Percentiles rank a stretch among this genome's conserved stretches.
Conservation (phyloP, 2,329 filamentous ascomycete genomes). For the Hymenotorrendiella dingleyae region DNA sequence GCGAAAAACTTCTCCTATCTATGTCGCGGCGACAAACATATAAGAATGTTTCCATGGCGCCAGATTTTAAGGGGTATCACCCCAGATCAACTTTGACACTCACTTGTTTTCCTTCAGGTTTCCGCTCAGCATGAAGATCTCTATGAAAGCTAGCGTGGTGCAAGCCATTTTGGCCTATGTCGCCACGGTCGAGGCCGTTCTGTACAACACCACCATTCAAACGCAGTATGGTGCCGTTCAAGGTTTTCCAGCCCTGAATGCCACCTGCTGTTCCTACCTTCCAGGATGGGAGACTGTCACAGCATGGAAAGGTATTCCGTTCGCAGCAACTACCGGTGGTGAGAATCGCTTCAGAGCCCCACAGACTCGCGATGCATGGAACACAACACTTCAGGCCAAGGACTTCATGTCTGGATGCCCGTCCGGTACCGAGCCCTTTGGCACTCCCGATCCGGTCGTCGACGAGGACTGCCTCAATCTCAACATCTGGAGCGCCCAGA, state of each 20-base stretch:
- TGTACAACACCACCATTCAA: conserved; percentile 13
- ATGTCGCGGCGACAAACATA: no score
- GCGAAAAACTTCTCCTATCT: no score
- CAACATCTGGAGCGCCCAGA: conserved; percentile 33
- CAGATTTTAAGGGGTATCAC: no score
- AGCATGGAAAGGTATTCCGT: conserved; percentile 31
- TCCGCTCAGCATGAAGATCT: no score
- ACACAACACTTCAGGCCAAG: conserved; percentile 21
- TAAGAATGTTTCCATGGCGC: no score
- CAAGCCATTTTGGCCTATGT: no score
- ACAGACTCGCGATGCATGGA: conserved; percentile 21
- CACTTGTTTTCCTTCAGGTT: no score
- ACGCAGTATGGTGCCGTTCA: conserved; percentile 12
- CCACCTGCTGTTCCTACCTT: conserved; percentile 5
- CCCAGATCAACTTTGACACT: no score
- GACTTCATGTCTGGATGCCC: conserved; percentile 27
- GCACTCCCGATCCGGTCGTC: conserved; percentile 21
- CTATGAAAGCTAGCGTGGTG: no score
- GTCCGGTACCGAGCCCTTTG: conserved; percentile 21
- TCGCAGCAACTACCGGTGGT: conserved; percentile 34
- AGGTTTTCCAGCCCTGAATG: conserved; percentile 12
- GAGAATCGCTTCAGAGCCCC: conserved; percentile 33
- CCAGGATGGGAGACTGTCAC: conserved; percentile 7
- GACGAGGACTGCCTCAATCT: conserved; percentile 40
- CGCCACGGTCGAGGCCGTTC: no score